A percentile compares a stretch with the other conserved stretches of the same genome.
These are phyloP conservation scores for Suhomyces wounanorum DNA, from an alignment of 1,139 yeast species.

Conservation along the genomic window DNA sequence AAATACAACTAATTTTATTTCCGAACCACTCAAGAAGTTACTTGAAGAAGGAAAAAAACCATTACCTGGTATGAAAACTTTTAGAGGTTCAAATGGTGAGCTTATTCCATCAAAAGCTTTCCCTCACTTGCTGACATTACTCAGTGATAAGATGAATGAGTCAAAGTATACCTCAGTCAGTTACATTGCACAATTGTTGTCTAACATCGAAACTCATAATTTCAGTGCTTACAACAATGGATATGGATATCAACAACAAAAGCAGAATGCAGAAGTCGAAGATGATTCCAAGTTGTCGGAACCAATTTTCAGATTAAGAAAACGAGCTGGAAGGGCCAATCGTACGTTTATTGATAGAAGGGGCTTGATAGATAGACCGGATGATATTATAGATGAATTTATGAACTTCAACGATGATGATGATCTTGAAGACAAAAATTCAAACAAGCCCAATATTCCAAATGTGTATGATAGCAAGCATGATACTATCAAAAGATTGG, in stretches of 20 bases:
- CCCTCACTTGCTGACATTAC: conserved; percentile 43
- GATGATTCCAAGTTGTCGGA: conserved; percentile 45
- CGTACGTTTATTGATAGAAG: conserved; percentile 74
- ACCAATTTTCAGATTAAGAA: conserved; percentile 65
- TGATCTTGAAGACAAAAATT: conserved; percentile 14
- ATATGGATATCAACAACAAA: conserved; percentile 32
- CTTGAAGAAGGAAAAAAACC: conserved; percentile 45
- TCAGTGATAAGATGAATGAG: conserved; percentile 32
- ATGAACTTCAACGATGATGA: conserved; percentile 32
- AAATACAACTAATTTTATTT: conserved; percentile 58
- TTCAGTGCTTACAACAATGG: conserved; percentile 50
- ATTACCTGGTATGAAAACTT: conserved; percentile 46
- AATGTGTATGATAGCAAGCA: conserved; percentile 59
- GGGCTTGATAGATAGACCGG: conserved; percentile 38
- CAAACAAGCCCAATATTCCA: conserved; percentile 13
- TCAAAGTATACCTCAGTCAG: conserved; percentile 29
- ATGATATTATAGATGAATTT: conserved; percentile 41
- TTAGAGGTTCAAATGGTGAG: conserved; percentile 50
- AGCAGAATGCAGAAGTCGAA: conserved; percentile 24
- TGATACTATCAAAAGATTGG: conserved; percentile 57
- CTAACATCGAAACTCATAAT: conserved; percentile 48
- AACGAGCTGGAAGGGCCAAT: conserved; percentile 74
- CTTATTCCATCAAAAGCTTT: conserved; percentile 46
- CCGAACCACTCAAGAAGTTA: conserved; percentile 40
- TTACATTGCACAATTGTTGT: conserved; percentile 44